phyloP scores from a whole-genome alignment of 1,139 yeast species.

The Hansenula sp. region DNA sequence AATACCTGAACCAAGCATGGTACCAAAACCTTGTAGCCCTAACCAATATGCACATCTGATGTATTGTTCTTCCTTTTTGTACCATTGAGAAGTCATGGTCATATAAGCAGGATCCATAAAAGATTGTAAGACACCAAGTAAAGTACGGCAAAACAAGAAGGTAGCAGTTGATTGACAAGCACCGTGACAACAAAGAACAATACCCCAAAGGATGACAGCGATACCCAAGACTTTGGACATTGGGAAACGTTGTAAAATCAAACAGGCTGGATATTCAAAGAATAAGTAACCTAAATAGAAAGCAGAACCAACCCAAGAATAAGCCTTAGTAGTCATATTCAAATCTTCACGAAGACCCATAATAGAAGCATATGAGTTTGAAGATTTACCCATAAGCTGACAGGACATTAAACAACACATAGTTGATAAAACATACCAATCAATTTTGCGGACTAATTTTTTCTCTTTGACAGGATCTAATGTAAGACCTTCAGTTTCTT shows the following conservation, averaged over 20 bases:
- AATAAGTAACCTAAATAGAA: conserved; percentile 47
- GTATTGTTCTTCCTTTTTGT: conserved; percentile 46
- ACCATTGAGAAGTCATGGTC: conserved; percentile 50
- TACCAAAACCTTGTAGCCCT: conserved; percentile 47
- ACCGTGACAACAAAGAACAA: conserved; percentile 37
- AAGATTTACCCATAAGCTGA: conserved; percentile 13
- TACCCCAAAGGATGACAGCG: conserved; percentile 45
- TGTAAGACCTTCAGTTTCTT: conserved; percentile 5
- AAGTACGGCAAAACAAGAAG: conserved; percentile 37
- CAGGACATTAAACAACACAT: conserved; percentile 15
- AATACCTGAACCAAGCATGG: conserved; percentile 30
- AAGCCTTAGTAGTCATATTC: conserved; percentile 22
- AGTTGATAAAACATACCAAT: conserved; percentile 14
- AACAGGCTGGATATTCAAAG: conserved; percentile 43
- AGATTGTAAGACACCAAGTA: conserved; percentile 46
- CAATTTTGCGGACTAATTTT: conserved; percentile 15
- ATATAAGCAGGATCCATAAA: conserved; percentile 49
- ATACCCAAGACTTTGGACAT: conserved; percentile 34
- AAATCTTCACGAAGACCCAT: conserved; percentile 35
- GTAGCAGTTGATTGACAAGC: conserved; percentile 32
- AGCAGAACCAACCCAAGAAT: conserved; percentile 43
- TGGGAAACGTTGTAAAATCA: conserved; percentile 43
- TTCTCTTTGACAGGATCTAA: conserved; percentile 11
- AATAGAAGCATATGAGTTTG: conserved; percentile 25
- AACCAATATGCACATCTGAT: conserved; percentile 46